Evolutionary conservation across 1,139 yeast genomes (phyloP).

Genomic region (Entelexis paramagnoliae): DNA sequence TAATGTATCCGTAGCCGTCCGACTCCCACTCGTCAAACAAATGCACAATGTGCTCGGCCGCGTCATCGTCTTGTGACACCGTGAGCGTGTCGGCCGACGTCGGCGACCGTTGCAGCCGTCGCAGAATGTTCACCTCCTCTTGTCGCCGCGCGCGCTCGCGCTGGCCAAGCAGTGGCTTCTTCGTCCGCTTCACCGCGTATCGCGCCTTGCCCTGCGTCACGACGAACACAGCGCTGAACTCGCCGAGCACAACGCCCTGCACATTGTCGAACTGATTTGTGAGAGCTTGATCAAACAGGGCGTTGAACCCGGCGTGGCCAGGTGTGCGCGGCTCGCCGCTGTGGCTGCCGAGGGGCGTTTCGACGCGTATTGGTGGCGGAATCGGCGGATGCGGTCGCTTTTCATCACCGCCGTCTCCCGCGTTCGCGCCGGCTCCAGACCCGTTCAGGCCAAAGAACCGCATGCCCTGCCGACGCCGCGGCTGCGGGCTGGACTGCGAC

Average conservation of each 20-base stretch:
- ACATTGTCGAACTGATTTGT: constrained; percentile 63
- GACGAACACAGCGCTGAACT: constrained; percentile 79
- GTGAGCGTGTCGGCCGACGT: not conserved
- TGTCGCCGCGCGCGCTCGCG: constrained; percentile 42
- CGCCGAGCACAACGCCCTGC: constrained; percentile 67
- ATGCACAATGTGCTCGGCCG: constrained; percentile 47
- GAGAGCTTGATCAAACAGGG: constrained; percentile 43
- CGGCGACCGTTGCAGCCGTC: constrained; percentile 1
- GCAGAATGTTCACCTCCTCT: constrained; percentile 49
- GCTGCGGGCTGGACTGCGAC: constrained; percentile 14
- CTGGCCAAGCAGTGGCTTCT: constrained; percentile 34
- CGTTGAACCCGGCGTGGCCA: not conserved
- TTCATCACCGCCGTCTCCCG: not conserved
- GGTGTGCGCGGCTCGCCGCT: constrained; percentile 13
- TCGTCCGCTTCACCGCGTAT: constrained; percentile 81
- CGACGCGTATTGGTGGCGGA: constrained; percentile 14
- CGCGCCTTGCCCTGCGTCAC: constrained; percentile 36
- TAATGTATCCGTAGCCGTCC: constrained; percentile 64
- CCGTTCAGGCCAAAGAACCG: constrained; percentile 12
- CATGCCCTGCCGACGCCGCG: constrained; percentile 10
- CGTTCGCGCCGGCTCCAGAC: not conserved
- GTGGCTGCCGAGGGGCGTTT: constrained; percentile 12
- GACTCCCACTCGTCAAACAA: constrained; percentile 81
- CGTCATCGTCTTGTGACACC: not conserved
- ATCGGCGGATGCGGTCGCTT: not conserved